Conservation (phyloP, 1,139 yeast species). For the Debaryomycetaceae sp. region DNA sequence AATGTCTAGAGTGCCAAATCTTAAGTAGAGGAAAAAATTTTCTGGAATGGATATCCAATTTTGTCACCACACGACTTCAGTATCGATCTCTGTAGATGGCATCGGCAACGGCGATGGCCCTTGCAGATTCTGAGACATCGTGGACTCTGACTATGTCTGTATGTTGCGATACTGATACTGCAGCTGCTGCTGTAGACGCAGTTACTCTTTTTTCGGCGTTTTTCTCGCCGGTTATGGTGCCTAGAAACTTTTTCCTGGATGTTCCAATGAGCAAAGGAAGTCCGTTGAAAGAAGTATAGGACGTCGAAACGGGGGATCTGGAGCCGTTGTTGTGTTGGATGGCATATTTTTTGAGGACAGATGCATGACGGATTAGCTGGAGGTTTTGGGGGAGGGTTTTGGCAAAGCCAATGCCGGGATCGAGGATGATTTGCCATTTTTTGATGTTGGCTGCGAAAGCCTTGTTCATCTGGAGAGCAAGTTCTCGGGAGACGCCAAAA, state of each 20-base stretch:
- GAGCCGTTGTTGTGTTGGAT: conserved; percentile 21
- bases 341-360: conserved; percentile 53
- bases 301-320: conserved; percentile 18
- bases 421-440: conserved; percentile 89
- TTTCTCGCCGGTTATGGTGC: conserved; percentile 54
- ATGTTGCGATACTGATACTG: conserved; percentile 71
- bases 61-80: conserved; percentile 9
- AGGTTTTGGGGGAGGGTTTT: conserved; percentile 69
- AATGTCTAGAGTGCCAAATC: not conserved
- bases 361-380: conserved; percentile 56
- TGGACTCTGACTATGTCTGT: conserved; percentile 88
- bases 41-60: not conserved
- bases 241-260: conserved; percentile 83
- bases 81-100: conserved; percentile 56
- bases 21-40: conserved; percentile 2
- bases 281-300: conserved; percentile 43
- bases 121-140: conserved; percentile 66
- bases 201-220: conserved; percentile 59
- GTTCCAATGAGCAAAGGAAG: conserved; percentile 80
- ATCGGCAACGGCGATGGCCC: conserved; percentile 70
- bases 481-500: conserved; percentile 60
- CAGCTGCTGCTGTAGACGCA: conserved; percentile 76
- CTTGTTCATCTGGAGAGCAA: conserved; percentile 50
- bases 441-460: conserved; percentile 66
- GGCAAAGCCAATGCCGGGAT: conserved; percentile 96